Base-by-base conservation (phyloP, 768 basidiomycete species). In the Termitomyces sp. region DNA sequence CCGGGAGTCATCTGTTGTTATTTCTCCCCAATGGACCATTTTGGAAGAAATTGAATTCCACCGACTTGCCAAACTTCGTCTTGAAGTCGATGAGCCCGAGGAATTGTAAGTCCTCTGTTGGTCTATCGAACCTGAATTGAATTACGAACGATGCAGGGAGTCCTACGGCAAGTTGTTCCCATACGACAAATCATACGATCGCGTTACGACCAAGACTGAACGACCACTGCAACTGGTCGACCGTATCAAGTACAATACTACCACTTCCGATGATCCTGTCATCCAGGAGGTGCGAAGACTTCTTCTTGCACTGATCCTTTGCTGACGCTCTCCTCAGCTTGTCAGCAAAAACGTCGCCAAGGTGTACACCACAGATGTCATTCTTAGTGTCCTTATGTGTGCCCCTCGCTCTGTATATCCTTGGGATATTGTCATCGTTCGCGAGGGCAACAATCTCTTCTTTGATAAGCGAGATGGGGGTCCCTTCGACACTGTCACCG, bases 381-480 rank as follows among this genome's bases (percentile, higher is more conserved):
- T 99, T 65, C 84, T 99, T 55, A 88, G 90, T 59, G 90, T 95
- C 29, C 83, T 99, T 62, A 99, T 99, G 97, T 92, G 90, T 61
- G 91, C 96, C 8, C 87, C 95, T 10, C 82, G 97, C 63, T 95
- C 94, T 12, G 93, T 95, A 58, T 95, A 97, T 73, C 95, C 96
- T 5, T 99, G 97, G 97, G 97, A 99, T 68, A 95, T 99, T 53
- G 90, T 99, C 60, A 89, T 98, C 64, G 80, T 92, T 31, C 89
- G 93, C 31, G 94, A 97, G 68, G 95, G 94, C 41, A 87, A 94
- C 76, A 91, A 87, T 68, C 75, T 99, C 9, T 98, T 90, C 81
- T 84, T 99, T 62, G 97, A 99, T 80, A 98, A 98, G 75, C 90
- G 97, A 58, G 92, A 95, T 69, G 95, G 95, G 16, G 95, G 96